Evolutionary conservation across 2,329 filamentous ascomycete genomes (phyloP), one percentile per base, ranked within the genome.

Genomic region (Madurella fahalii): DNA sequence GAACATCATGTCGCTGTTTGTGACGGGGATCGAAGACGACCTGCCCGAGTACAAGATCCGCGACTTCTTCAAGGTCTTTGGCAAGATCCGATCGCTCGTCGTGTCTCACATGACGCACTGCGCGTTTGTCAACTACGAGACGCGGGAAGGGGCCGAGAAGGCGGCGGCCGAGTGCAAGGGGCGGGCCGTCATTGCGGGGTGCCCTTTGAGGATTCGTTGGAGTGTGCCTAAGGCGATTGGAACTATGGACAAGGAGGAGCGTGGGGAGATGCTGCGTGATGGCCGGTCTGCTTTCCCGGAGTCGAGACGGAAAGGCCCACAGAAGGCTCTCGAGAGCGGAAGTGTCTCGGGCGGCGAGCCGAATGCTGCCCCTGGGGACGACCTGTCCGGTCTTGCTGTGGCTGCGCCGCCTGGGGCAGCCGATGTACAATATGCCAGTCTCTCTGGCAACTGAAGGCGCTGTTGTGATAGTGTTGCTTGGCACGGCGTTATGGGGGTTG

Each of bases 51-150:
- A 92, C 72, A 91, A 92, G 65, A 78, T 99, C 25, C 88, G 94
- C 46, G 87, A 90, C 2, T 94, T 95, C 71, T 99, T 99, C 76
- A 84, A 90, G 57, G 82, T 83, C 16, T 91, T 92, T 65, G 94
- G 94, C 59, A 90, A 93, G 67, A 86, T 99, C 57, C 89, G 94
- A 65, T 96, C 91, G 25, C 75, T 99, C 15, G 87, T 99, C 39
- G 97, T 94, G 72, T 96, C 92, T 7, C 94, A 99, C 74, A 91
- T 95, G 76, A 93, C 93, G 15, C 94, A 97, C 68, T 97, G 92
- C 70, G 94, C 94, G 1, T 99, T 97, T 68, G 79, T 99, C 73
- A 99, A 99, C 73, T 99, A 90, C 69, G 85, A 91, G 63, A 89
- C 87, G 2, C 82, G 94, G 54, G 84, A 90, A 58, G 87, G 82